Percentiles rank a stretch among this genome's conserved stretches.
Evolutionary conservation across 768 basidiomycete genomes (phyloP).

Genomic region (Kwoniella dejecticola): DNA sequence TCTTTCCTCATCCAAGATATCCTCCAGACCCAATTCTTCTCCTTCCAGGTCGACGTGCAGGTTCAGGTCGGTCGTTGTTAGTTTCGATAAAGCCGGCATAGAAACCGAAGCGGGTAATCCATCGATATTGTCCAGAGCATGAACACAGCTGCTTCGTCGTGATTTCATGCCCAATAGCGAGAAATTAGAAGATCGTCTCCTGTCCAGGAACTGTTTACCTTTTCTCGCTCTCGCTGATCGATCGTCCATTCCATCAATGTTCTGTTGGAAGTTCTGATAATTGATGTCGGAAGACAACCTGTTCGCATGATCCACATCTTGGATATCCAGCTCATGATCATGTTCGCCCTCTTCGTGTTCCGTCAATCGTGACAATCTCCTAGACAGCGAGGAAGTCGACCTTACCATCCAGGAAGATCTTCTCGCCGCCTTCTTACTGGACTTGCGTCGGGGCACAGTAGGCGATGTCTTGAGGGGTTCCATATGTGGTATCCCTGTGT

Average conservation of each 20-base stretch:
- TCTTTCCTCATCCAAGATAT: slow-evolving; percentile 18
- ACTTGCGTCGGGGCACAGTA: not conserved
- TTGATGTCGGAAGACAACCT: not conserved
- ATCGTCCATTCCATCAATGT: not conserved
- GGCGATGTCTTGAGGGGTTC: slow-evolving; percentile 1
- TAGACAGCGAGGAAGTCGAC: slow-evolving; percentile 5
- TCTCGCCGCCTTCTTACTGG: not conserved
- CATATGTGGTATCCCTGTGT: not conserved
- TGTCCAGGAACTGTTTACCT: not conserved
- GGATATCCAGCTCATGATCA: not conserved
- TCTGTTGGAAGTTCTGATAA: not conserved
- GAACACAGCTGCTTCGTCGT: not conserved
- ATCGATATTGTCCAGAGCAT: not conserved
- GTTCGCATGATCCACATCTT: slow-evolving; percentile 10
- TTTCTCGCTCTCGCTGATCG: not conserved
- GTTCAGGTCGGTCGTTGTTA: slow-evolving; percentile 3
- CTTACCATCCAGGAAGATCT: slow-evolving; percentile 8
- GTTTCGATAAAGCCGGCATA: slow-evolving; percentile 7
- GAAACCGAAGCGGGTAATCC: slow-evolving; percentile 5
- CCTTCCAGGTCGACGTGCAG: not conserved
- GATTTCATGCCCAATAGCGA: not conserved
- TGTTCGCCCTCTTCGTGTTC: slow-evolving; percentile 13
- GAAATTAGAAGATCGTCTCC: not conserved
- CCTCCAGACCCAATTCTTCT: slow-evolving; percentile 17
- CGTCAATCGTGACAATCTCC: slow-evolving; percentile 10